Conservation (phyloP, 2,329 filamentous ascomycete genomes). For the Dothideomycetes sp. region DNA sequence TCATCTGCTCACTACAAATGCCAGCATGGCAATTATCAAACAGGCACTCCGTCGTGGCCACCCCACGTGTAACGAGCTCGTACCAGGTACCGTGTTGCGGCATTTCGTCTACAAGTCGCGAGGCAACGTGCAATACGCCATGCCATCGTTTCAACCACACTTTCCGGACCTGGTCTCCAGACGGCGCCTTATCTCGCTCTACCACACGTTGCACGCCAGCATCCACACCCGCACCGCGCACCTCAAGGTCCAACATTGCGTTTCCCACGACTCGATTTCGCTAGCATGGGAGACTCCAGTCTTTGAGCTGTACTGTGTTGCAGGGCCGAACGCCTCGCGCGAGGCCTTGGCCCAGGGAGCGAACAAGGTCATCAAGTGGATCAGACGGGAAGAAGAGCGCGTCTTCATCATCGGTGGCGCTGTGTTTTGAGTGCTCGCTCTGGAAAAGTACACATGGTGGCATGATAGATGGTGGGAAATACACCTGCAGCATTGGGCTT, state of each 20-base stretch:
- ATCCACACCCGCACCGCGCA: slow-evolving; percentile 78
- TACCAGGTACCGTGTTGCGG: slow-evolving; percentile 67
- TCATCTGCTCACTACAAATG: slow-evolving; percentile 63
- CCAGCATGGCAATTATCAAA: slow-evolving; percentile 63
- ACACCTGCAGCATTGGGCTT: too few species aligned
- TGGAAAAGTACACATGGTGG: too few species aligned
- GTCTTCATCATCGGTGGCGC: slow-evolving; percentile 97
- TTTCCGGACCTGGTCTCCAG: slow-evolving; percentile 37
- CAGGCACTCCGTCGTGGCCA: slow-evolving; percentile 61
- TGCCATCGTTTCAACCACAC: slow-evolving; percentile 67
- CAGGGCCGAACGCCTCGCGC: slow-evolving; percentile 54
- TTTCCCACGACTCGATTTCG: slow-evolving; percentile 63
- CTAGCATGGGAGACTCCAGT: slow-evolving; percentile 84
- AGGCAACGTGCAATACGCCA: slow-evolving; percentile 89
- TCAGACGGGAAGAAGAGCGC: slow-evolving; percentile 80
- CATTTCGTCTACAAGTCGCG: slow-evolving; percentile 96
- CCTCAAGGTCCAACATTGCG: slow-evolving; percentile 74
- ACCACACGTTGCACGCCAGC: slow-evolving; percentile 71
- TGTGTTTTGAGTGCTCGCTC: slow-evolving; percentile 41
- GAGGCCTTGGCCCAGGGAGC: slow-evolving; percentile 70
- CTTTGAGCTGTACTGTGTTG: slow-evolving; percentile 95
- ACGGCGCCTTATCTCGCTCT: slow-evolving; percentile 63
- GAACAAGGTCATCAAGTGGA: slow-evolving; percentile 85
- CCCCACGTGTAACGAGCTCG: slow-evolving; percentile 60
- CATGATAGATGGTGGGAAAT: too few species aligned